These are phyloP conservation scores for Biscutella laevigata DNA, from an alignment of 441 rosid genomes.

Conservation along the genomic window DNA sequence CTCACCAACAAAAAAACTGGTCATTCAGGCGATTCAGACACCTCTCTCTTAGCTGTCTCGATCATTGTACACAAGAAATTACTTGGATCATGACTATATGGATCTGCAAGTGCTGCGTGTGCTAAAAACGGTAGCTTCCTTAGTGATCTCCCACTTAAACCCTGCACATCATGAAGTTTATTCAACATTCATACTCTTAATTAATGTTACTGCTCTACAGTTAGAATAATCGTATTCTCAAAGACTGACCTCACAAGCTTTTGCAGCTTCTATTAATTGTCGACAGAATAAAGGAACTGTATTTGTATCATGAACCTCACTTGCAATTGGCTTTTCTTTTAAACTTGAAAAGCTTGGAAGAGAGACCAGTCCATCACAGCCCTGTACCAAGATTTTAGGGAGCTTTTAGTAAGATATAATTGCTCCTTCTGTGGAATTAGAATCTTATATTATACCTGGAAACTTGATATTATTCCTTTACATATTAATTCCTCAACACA, in stretches of 20 bases:
- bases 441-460: constrained; percentile 36
- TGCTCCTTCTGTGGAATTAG: background rate
- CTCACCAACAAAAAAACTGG: constrained; percentile 8
- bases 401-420: background rate
- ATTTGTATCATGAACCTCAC: constrained; percentile 35
- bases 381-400: constrained; percentile 33
- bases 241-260: constrained; percentile 68
- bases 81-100: constrained; percentile 43
- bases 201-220: background rate
- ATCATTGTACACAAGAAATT: constrained; percentile 63
- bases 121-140: constrained; percentile 89
- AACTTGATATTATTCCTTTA: constrained; percentile 54
- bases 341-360: constrained; percentile 59
- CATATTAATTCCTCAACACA: constrained; percentile 76
- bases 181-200: background rate
- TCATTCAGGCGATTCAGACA: constrained; percentile 53
- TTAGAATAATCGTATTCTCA: background rate
- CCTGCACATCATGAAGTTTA: constrained; percentile 33
- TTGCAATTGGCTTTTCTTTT: constrained; percentile 43
- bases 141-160: constrained; percentile 80
- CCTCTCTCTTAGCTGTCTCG: constrained; percentile 58
- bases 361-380: constrained; percentile 25
- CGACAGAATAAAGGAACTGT: constrained; percentile 28
- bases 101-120: constrained; percentile 66
- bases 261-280: constrained; percentile 71